Conservation (phyloP, 441 rosid genomes). For the Eruca vesicaria region DNA sequence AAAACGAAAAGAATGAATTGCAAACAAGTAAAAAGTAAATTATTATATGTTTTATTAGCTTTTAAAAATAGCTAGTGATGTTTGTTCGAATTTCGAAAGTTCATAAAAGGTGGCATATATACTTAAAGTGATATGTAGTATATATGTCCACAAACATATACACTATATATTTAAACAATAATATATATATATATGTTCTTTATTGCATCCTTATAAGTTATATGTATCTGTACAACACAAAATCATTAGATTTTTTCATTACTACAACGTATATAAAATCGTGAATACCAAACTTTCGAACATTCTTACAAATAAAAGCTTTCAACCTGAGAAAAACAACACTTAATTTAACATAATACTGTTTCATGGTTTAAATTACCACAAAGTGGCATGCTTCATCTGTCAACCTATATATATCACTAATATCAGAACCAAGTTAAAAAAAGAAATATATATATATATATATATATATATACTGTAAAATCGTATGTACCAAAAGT, state of each 20-base stretch:
- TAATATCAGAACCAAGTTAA: neutral
- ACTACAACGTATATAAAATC: neutral
- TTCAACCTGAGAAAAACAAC: neutral
- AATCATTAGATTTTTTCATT: neutral
- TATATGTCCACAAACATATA: neutral
- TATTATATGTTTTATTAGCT: neutral
- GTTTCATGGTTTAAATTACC: neutral
- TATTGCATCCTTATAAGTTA: neutral
- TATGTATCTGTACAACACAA: neutral
- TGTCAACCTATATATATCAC: neutral
- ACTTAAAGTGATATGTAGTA: neutral
- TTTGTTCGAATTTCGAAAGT: neutral
- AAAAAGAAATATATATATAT: no score
- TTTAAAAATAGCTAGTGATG: neutral
- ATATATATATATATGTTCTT: neutral
- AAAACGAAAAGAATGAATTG: neutral
- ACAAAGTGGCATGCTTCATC: constrained; percentile 8
- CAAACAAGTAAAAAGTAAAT: neutral
- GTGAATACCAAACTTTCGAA: neutral
- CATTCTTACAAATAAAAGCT: neutral
- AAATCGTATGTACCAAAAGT: no score
- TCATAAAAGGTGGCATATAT: neutral
- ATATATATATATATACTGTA: no score
- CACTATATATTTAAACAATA: neutral
- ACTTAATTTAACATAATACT: neutral